phyloP scores from a whole-genome alignment of 352 stramenopile genomes.

The Pythium aristosporum region DNA sequence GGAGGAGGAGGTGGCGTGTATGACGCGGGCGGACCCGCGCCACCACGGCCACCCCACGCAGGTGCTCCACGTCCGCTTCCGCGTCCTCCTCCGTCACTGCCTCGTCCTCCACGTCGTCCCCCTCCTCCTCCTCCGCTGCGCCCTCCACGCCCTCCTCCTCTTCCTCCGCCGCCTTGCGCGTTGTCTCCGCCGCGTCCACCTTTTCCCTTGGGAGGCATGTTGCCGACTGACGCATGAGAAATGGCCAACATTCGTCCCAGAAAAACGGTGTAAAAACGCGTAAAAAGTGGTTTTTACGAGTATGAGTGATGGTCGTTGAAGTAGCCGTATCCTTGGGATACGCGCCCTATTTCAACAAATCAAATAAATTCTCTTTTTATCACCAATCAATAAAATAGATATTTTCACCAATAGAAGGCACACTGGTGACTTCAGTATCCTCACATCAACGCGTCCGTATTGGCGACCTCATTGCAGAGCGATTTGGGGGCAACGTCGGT shows the following conservation, averaged over 20 bases:
- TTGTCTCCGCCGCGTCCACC: background rate
- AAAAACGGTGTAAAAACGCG: conserved; percentile 1
- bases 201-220: conserved; percentile 21
- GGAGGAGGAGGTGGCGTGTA: background rate
- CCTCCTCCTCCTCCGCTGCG: conserved; percentile 12
- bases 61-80: conserved; percentile 10
- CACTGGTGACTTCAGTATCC: background rate
- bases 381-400: background rate
- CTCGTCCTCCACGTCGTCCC: conserved; percentile 10
- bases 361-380: background rate
- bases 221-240: background rate
- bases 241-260: background rate
- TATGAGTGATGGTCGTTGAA: conserved; percentile 17
- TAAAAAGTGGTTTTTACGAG: background rate
- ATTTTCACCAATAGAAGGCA: background rate
- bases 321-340: conserved; percentile 11
- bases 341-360: too few species aligned
- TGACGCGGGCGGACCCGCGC: conserved; percentile 3
- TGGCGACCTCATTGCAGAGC: too few species aligned
- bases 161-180: conserved; percentile 6
- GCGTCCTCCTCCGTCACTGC: conserved; percentile 16
- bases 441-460: too few species aligned
- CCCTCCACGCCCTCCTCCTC: conserved; percentile 9
- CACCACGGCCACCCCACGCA: background rate
- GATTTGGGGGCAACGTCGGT: too few species aligned